Conservation (phyloP, 169 alveolate genomes). For the Cystoisospora suis region DNA sequence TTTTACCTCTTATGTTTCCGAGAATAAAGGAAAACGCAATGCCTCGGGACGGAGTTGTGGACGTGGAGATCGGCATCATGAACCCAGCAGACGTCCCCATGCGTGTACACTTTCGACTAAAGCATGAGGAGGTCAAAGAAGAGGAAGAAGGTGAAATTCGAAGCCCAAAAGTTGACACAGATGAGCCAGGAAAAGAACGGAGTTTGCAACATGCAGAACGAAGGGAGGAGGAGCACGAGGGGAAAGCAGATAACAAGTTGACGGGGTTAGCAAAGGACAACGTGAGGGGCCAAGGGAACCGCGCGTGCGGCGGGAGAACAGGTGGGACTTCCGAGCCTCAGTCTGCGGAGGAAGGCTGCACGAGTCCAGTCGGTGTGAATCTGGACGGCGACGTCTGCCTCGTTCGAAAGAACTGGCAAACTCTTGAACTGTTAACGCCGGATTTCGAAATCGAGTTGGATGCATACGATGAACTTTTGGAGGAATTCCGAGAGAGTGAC, state of each 20-base stretch:
- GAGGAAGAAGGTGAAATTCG: not conserved
- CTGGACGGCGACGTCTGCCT: too few species aligned
- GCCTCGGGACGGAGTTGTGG: not conserved
- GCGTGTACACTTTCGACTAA: not conserved
- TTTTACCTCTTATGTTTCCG: conserved; percentile 17
- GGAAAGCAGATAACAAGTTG: too few species aligned
- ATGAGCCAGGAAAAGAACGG: not conserved
- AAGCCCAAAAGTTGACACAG: not conserved
- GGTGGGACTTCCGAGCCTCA: not conserved
- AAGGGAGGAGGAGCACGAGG: too few species aligned
- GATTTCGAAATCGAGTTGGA: not conserved
- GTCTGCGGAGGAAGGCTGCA: too few species aligned
- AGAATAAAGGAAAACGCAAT: not conserved
- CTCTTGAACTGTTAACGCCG: not conserved
- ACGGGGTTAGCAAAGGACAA: not conserved
- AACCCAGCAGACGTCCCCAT: conserved; percentile 45
- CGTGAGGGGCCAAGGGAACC: not conserved
- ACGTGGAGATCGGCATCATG: not conserved
- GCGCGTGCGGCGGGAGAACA: not conserved
- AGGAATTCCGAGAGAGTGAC: not conserved
- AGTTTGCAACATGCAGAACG: not conserved
- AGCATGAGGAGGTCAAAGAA: not conserved
- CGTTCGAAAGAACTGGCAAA: conserved; percentile 36
- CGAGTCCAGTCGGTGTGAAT: too few species aligned
- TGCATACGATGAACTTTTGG: conserved; percentile 46